Evolutionary conservation across 75 land plant genomes (phyloP).

Genomic region (Picea sitchensis): DNA sequence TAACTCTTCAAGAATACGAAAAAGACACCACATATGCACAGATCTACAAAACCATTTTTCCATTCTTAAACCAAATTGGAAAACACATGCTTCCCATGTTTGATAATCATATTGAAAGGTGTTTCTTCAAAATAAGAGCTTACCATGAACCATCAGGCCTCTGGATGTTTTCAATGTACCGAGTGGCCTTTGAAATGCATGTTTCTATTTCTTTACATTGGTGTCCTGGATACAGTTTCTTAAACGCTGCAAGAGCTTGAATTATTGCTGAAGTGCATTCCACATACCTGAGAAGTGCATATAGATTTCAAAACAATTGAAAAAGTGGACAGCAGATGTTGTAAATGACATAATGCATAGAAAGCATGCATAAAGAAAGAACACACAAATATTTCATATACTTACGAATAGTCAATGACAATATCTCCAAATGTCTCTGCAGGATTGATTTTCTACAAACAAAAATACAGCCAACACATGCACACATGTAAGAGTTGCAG

Average conservation of each 20-base stretch:
- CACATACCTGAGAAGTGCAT: slow-evolving; percentile 45
- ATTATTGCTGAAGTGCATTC: slow-evolving; percentile 78
- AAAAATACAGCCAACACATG: background rate
- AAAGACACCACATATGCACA: too few species aligned
- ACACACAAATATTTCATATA: background rate
- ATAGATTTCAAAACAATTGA: background rate
- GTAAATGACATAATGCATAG: background rate
- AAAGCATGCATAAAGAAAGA: background rate
- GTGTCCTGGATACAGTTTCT: slow-evolving; percentile 52
- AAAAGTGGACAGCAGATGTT: background rate
- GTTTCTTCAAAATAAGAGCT: background rate
- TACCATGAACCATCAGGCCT: slow-evolving; percentile 78
- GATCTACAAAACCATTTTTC: too few species aligned
- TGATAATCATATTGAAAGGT: too few species aligned
- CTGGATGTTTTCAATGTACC: slow-evolving; percentile 65
- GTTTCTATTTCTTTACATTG: slow-evolving; percentile 53
- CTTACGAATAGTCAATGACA: slow-evolving; percentile 95
- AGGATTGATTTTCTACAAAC: slow-evolving; percentile 73
- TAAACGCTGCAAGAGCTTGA: slow-evolving; percentile 58
- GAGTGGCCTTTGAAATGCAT: slow-evolving; percentile 42
- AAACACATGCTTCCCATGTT: too few species aligned
- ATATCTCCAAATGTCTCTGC: slow-evolving; percentile 96
- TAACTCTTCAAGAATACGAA: too few species aligned
- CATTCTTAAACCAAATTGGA: too few species aligned
- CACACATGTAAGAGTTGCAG: background rate